Percentiles rank a stretch among this genome's conserved stretches.
Evolutionary conservation across 495 filamentous ascomycete genomes (phyloP).

Genomic region (Tuber indicum): DNA sequence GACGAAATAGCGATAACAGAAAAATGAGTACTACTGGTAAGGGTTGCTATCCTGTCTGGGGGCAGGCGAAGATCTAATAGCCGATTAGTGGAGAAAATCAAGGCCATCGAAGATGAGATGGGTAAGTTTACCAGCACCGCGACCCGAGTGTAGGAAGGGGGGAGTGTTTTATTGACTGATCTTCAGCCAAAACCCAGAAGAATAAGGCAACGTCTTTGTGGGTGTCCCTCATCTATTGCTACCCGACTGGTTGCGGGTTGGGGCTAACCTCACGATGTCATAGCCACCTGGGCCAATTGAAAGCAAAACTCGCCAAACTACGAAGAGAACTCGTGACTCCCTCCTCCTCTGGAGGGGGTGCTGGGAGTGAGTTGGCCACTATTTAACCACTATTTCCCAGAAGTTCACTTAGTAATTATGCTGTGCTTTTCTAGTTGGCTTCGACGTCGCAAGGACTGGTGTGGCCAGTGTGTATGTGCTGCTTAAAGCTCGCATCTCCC

Average conservation of each 20-base stretch:
- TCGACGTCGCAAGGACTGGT: slow-evolving; percentile 96
- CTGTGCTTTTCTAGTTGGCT: slow-evolving; percentile 58
- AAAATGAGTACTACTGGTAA: slow-evolving; percentile 40
- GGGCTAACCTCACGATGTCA: slow-evolving; percentile 40
- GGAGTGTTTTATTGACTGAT: slow-evolving; percentile 18
- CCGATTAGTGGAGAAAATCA: slow-evolving; percentile 61
- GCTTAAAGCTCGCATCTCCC: background rate
- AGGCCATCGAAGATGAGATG: slow-evolving; percentile 90
- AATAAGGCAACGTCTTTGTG: slow-evolving; percentile 90
- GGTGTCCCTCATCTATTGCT: background rate
- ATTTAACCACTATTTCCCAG: background rate
- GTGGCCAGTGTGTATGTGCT: slow-evolving; percentile 84
- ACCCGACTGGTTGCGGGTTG: background rate
- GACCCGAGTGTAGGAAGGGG: slow-evolving; percentile 28
- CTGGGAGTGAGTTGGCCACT: slow-evolving; percentile 53
- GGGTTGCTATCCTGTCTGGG: slow-evolving; percentile 12
- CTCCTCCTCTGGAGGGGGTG: slow-evolving; percentile 67
- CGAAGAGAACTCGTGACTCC: slow-evolving; percentile 93
- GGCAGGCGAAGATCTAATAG: slow-evolving; percentile 24
- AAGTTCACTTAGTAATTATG: slow-evolving; percentile 37
- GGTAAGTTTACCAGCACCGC: slow-evolving; percentile 47
- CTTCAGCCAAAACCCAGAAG: slow-evolving; percentile 81
- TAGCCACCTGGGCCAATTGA: slow-evolving; percentile 72
- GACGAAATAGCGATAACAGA: slow-evolving; percentile 7
- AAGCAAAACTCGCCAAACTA: slow-evolving; percentile 96